phyloP scores from a whole-genome alignment of 306 rosid species.

The Glycine soja region DNA sequence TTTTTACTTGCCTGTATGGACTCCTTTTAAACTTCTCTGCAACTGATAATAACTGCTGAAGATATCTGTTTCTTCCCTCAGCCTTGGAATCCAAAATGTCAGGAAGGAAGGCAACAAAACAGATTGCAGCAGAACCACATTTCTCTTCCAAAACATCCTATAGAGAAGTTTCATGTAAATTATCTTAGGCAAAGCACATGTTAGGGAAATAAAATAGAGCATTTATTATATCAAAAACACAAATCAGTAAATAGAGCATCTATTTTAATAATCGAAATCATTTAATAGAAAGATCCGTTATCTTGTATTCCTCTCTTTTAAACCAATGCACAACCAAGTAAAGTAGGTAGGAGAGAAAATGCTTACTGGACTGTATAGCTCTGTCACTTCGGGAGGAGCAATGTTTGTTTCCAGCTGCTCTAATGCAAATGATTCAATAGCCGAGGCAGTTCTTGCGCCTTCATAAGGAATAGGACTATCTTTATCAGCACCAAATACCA shows the following conservation, averaged over 20 bases:
- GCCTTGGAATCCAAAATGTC: conserved; percentile 98
- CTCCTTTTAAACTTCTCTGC: conserved; percentile 94
- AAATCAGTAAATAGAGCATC: not conserved
- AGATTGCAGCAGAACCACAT: conserved; percentile 93
- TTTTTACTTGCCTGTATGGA: conserved; percentile 78
- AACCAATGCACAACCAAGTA: conserved; percentile 17
- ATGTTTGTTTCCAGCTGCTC: conserved; percentile 86
- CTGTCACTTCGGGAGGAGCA: conserved; percentile 94
- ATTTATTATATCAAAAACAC: not conserved
- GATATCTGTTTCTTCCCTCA: conserved; percentile 88
- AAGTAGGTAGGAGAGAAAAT: conserved; percentile 27
- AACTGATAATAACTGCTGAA: conserved; percentile 80
- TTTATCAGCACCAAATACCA: conserved; percentile 95
- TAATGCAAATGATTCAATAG: conserved; percentile 88
- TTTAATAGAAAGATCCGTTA: not conserved
- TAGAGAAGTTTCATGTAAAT: conserved; percentile 30
- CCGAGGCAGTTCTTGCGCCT: conserved; percentile 88
- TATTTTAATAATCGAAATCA: not conserved
- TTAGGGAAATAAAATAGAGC: not conserved
- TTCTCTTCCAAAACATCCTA: conserved; percentile 92
- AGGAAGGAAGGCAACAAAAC: conserved; percentile 96
- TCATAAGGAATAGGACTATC: conserved; percentile 89
- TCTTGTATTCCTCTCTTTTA: conserved; percentile 7
- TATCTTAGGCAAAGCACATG: not conserved
- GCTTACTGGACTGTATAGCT: conserved; percentile 79